A percentile compares a stretch with the other conserved stretches of the same genome.
These are phyloP conservation scores for Ustilago nuda DNA, from an alignment of 1,284 basidiomycete species.

Conservation along the genomic window DNA sequence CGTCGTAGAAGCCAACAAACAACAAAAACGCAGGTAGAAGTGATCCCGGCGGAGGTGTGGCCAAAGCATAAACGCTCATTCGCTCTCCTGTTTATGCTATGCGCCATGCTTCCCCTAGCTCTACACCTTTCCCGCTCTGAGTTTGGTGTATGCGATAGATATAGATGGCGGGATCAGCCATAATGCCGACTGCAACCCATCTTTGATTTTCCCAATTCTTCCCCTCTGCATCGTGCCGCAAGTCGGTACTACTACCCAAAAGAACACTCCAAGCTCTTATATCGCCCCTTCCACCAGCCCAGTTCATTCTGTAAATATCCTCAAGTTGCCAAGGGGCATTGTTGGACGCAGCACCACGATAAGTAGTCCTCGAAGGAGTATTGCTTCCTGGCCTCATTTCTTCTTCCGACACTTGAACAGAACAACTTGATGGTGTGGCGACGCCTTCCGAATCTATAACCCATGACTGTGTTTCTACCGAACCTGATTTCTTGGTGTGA, in stretches of 20 bases:
- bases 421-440: not conserved
- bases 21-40: constrained; percentile 34
- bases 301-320: not conserved
- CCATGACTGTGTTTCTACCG: not conserved
- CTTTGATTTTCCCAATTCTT: not conserved
- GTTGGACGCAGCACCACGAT: constrained; percentile 42
- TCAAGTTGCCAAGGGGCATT: constrained; percentile 16
- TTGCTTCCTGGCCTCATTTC: constrained; percentile 8
- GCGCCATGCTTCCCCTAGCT: constrained; percentile 16
- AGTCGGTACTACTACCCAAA: constrained; percentile 11
- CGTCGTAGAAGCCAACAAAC: constrained; percentile 53
- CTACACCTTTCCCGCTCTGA: not conserved
- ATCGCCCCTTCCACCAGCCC: not conserved
- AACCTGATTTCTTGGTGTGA: not conserved
- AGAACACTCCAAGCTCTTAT: constrained; percentile 43
- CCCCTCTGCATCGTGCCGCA: not conserved
- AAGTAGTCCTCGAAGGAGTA: constrained; percentile 23
- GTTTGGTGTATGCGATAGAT: constrained; percentile 16
- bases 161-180: constrained; percentile 29
- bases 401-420: not conserved
- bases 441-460: constrained; percentile 6
- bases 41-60: constrained; percentile 9
- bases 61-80: constrained; percentile 39
- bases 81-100: constrained; percentile 18
- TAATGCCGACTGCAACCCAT: constrained; percentile 33